Percentiles rank a stretch among this genome's conserved stretches.
phyloP scores from a whole-genome alignment of 371 early-diverging fungal genomes.

The Mortierella sp. region DNA sequence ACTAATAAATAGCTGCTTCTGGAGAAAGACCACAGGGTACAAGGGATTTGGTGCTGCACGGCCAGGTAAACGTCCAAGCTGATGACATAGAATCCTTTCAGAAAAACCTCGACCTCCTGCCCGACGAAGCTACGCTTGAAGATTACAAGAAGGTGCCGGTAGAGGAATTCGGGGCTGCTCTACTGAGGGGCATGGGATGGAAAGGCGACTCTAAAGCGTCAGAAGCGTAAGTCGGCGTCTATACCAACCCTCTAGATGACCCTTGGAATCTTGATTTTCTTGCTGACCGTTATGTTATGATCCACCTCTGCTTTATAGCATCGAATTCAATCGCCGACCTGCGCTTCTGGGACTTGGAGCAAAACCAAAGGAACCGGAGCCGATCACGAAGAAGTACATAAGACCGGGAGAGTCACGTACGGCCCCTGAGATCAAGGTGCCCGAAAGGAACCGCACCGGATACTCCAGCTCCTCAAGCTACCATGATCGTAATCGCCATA shows the following conservation, averaged over 20 bases:
- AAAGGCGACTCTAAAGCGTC: conserved; percentile 63
- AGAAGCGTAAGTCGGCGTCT: conserved; percentile 43
- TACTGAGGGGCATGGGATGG: conserved; percentile 95
- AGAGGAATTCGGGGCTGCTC: conserved; percentile 89
- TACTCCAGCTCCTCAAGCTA: conserved; percentile 4
- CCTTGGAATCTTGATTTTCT: conserved; percentile 22
- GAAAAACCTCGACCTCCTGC: conserved; percentile 60
- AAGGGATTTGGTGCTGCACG: conserved; percentile 54
- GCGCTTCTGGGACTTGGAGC: conserved; percentile 83
- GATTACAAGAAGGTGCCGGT: conserved; percentile 90
- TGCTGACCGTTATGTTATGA: conserved; percentile 2
- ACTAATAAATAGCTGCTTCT: conserved; percentile 64
- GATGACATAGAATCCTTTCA: conserved; percentile 66
- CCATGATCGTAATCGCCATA: background rate
- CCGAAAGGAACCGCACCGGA: conserved; percentile 20
- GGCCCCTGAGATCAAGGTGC: conserved; percentile 20
- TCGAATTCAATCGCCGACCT: conserved; percentile 68
- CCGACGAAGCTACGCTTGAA: conserved; percentile 77
- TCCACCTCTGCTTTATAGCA: conserved; percentile 34
- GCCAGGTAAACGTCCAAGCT: conserved; percentile 49
- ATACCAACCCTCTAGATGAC: too few relatives aligned
- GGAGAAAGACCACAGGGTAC: conserved; percentile 59
- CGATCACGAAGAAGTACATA: conserved; percentile 45
- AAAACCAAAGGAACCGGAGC: conserved; percentile 63
- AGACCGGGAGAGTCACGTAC: conserved; percentile 46